phyloP scores from a whole-genome alignment of 768 basidiomycete genomes.

The Amanita exitialis region DNA sequence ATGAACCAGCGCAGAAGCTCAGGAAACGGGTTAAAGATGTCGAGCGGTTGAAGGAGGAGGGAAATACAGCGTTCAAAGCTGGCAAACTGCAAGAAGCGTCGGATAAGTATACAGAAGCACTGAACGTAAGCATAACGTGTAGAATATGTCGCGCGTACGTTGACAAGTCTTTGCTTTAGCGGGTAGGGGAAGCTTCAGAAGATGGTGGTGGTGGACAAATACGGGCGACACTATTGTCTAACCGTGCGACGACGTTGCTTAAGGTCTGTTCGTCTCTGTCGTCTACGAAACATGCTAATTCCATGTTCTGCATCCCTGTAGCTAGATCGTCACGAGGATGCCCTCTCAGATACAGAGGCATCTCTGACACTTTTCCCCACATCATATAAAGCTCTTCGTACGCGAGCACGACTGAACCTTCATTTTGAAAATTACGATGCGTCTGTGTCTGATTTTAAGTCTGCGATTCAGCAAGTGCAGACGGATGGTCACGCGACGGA shows the following conservation, averaged over 20 bases:
- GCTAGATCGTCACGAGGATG: slow-evolving; percentile 58
- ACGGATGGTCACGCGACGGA: slow-evolving; percentile 47
- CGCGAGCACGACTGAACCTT: slow-evolving; percentile 72
- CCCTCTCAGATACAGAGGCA: slow-evolving; percentile 59
- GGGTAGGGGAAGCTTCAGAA: slow-evolving; percentile 54
- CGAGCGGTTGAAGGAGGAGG: slow-evolving; percentile 78
- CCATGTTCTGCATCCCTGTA: slow-evolving; percentile 14
- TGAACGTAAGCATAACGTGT: slow-evolving; percentile 39
- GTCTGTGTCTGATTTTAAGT: slow-evolving; percentile 66
- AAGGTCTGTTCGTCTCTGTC: slow-evolving; percentile 38
- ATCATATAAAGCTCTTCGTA: slow-evolving; percentile 81
- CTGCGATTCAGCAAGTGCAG: slow-evolving; percentile 65
- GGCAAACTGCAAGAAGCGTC: slow-evolving; percentile 52
- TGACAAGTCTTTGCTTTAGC: slow-evolving; percentile 23
- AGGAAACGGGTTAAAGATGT: slow-evolving; percentile 77
- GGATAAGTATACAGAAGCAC: slow-evolving; percentile 57
- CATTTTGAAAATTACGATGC: slow-evolving; percentile 67
- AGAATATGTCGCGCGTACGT: not conserved
- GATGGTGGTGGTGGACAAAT: slow-evolving; percentile 77
- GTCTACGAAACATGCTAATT: not conserved
- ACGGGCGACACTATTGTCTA: slow-evolving; percentile 70
- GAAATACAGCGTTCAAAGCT: slow-evolving; percentile 65
- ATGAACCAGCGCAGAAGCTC: slow-evolving; percentile 57
- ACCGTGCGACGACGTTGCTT: slow-evolving; percentile 72
- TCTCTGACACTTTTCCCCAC: slow-evolving; percentile 52